A percentile compares a stretch with the other conserved stretches of the same genome.
These are phyloP conservation scores for Agapanthus africanus DNA, from an alignment of 106 monocot genomes.

Conservation along the genomic window DNA sequence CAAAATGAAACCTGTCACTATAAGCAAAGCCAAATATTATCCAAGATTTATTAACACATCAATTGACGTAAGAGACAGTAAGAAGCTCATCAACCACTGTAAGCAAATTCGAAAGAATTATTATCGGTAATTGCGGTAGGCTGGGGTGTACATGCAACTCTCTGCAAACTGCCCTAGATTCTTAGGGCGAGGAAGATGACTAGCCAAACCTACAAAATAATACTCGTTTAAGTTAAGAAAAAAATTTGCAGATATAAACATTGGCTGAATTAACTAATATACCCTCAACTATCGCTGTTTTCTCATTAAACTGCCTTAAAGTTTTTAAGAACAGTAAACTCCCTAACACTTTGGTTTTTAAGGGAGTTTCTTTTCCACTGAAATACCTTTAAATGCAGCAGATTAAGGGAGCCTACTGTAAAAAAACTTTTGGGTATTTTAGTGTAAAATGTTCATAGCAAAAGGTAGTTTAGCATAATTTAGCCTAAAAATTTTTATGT, in stretches of 20 bases:
- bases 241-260: no score
- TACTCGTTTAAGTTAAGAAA: no score
- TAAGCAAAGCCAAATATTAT: not conserved
- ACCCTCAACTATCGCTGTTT: no score
- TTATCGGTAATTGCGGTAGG: constrained; percentile 58
- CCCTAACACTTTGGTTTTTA: no score
- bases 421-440: not conserved
- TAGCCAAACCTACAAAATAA: constrained; percentile 56
- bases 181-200: constrained; percentile 50
- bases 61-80: not conserved
- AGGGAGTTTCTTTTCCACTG: no score
- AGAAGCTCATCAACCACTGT: not conserved
- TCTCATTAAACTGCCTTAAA: no score
- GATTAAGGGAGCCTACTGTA: no score
- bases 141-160: constrained; percentile 89
- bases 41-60: not conserved
- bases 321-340: no score
- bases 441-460: not conserved
- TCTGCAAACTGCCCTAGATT: constrained; percentile 67
- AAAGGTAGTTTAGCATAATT: no score
- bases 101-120: not conserved
- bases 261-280: no score
- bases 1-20: not conserved
- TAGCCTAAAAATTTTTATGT: not conserved
- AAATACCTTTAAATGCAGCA: no score